Evolutionary conservation across 1,139 yeast species (phyloP).

Genomic region (Diutina rugosa): DNA sequence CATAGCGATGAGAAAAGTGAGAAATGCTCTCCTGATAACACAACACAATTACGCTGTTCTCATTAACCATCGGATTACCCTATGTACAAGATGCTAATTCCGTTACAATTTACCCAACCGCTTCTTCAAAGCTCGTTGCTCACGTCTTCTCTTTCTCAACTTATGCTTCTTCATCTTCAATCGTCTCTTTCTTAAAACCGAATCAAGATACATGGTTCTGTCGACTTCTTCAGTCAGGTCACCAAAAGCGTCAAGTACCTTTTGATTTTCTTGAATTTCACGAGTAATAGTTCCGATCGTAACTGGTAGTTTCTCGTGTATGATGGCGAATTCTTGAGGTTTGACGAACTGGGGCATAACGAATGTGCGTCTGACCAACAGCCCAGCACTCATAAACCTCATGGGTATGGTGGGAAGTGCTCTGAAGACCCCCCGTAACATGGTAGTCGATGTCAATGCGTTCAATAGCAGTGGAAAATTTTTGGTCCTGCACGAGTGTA

Average conservation of each 20-base stretch:
- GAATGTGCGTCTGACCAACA: not conserved
- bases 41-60: not conserved
- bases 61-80: not conserved
- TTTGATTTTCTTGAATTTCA: not conserved
- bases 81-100: not conserved
- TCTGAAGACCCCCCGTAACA: not conserved
- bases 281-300: not conserved
- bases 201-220: slow-evolving; percentile 32
- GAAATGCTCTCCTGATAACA: not conserved
- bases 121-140: slow-evolving; percentile 44
- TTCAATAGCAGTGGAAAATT: not conserved
- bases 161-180: slow-evolving; percentile 67
- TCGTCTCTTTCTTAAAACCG: slow-evolving; percentile 56
- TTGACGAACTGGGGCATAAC: not conserved
- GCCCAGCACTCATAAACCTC: not conserved
- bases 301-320: not conserved
- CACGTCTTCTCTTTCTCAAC: slow-evolving; percentile 60
- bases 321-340: not conserved
- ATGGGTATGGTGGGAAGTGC: not conserved
- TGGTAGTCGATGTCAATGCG: not conserved
- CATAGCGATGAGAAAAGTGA: not conserved
- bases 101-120: slow-evolving; percentile 31
- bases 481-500: not conserved
- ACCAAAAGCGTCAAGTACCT: not conserved
- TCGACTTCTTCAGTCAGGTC: slow-evolving; percentile 4